Conservation (phyloP, 495 filamentous ascomycete genomes). For the Niebla homalea region DNA sequence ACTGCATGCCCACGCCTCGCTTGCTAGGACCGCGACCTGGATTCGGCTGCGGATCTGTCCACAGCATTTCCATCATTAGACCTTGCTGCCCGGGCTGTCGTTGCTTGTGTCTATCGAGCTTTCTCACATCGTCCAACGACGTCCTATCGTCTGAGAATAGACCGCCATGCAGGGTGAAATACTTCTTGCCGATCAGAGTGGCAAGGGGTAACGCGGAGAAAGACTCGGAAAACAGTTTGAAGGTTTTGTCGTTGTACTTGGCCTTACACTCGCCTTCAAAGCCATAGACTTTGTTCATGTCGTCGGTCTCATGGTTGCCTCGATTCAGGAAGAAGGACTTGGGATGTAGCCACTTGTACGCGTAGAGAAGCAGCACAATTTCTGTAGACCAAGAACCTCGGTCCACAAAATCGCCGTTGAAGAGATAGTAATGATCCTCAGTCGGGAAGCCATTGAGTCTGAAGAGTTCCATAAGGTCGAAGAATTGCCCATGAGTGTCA, state of each 20-base stretch:
- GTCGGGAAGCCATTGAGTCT: conserved; percentile 73
- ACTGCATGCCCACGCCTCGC: conserved; percentile 89
- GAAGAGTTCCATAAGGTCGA: conserved; percentile 94
- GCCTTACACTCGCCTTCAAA: conserved; percentile 97
- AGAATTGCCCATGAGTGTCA: conserved; percentile 98
- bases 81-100: conserved; percentile 90
- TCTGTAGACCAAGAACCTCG: conserved; percentile 96
- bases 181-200: conserved; percentile 83
- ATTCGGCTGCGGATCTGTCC: conserved; percentile 85
- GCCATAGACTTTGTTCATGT: conserved; percentile 98
- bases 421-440: conserved; percentile 81
- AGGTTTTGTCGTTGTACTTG: conserved; percentile 91
- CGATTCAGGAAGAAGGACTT: conserved; percentile 88
- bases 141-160: conserved; percentile 96
- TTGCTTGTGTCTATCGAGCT: conserved; percentile 82
- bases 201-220: conserved; percentile 92
- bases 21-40: conserved; percentile 90
- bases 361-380: conserved; percentile 84
- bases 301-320: conserved; percentile 98
- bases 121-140: conserved; percentile 82
- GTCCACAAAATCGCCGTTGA: conserved; percentile 99
- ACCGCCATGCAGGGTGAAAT: conserved; percentile 86
- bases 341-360: conserved; percentile 91
- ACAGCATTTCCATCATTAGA: conserved; percentile 99
- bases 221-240: conserved; percentile 96